phyloP scores from a whole-genome alignment of 1,284 basidiomycete genomes.

The Microstroma glucosiphilum region DNA sequence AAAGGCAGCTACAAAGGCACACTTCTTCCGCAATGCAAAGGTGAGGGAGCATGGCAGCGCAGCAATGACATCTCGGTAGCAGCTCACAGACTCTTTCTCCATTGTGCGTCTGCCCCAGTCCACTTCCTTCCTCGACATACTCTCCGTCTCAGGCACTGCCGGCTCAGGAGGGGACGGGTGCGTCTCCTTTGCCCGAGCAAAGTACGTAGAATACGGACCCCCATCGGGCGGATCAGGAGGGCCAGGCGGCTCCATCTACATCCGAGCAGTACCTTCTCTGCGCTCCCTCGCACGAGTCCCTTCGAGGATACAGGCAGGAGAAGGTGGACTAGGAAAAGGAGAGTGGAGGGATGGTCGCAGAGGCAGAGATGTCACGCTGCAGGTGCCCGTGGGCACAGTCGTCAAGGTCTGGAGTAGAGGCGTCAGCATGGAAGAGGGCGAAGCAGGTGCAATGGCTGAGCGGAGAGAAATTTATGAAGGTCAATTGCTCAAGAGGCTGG shows the following conservation, averaged over 20 bases:
- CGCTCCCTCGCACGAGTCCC: conserved; percentile 39
- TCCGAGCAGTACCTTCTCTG: conserved; percentile 32
- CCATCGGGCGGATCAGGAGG: conserved; percentile 48
- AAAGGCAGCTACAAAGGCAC: no score
- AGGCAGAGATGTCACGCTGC: conserved; percentile 33
- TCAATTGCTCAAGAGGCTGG: conserved; percentile 17
- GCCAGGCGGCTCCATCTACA: conserved; percentile 39
- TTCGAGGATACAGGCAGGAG: conserved; percentile 27
- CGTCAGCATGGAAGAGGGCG: conserved; percentile 23
- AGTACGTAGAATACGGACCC: conserved; percentile 47
- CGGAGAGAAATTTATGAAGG: conserved; percentile 24
- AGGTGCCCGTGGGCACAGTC: conserved; percentile 48
- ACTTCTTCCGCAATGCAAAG: no score
- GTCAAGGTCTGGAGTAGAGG: conserved; percentile 29
- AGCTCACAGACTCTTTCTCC: no score
- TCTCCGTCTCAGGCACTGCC: conserved; percentile 29
- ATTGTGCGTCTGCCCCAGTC: conserved; percentile 5
- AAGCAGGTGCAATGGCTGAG: conserved; percentile 3
- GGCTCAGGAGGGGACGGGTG: conserved; percentile 49
- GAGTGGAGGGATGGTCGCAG: conserved; percentile 37
- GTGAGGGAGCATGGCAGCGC: no score
- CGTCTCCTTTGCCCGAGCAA: conserved; percentile 47
- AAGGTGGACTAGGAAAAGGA: conserved; percentile 44
- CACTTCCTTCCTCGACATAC: conserved; percentile 42
- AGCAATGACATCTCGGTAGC: no score